Evolutionary conservation across 495 filamentous ascomycete species (phyloP), one percentile per base, ranked within the genome.

Genomic region (Trichocladium antarcticum): DNA sequence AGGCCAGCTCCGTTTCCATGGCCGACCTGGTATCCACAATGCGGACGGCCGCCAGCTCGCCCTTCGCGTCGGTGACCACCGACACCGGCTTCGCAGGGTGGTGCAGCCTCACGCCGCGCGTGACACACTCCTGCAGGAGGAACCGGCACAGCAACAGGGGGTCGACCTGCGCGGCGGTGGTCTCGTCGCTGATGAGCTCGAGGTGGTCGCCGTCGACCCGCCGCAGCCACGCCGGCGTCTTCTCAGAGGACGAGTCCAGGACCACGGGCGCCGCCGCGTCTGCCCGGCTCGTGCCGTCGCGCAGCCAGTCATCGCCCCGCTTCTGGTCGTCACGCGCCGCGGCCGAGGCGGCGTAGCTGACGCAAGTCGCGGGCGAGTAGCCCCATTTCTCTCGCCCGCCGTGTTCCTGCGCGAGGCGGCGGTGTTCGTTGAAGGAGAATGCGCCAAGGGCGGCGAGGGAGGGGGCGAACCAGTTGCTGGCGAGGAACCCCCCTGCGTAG

Each of bases 401-500:
- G 35, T 85, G 53, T 40, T 77, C 61, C 31, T 77, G 73, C 5
- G 86, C 84, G 0, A 86, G 69, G 20, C 71, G 54, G 36, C 69
- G 70, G 60, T 90, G 86, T 17, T 86, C 70, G 9, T 74, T 72
- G 63, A 86, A 92, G 31, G 80, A 83, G 20, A 89, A 68, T 3
- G 67, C 70, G 16, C 80, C 85, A 0, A 89, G 68, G 0, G 72
- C 63, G 0, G 74, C 72, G 0, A 80, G 55, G 1, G 74, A 58
- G 1, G 73, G 61, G 1, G 61, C 65, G 54, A 83, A 84, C 83
- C 84, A 92, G 55, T 89, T 82, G 43, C 72, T 73, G 1, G 85
- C 84, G 5, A 89, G 62, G 57, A 89, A 90, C 0, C 85, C 86
- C 5, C 73, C 84, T 1, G 83, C 84, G 48, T 76, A 79, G 15